A percentile compares a stretch with the other conserved stretches of the same genome.
phyloP scores from a whole-genome alignment of 1,284 basidiomycete species.

The Cryptococcus maquisensis region DNA sequence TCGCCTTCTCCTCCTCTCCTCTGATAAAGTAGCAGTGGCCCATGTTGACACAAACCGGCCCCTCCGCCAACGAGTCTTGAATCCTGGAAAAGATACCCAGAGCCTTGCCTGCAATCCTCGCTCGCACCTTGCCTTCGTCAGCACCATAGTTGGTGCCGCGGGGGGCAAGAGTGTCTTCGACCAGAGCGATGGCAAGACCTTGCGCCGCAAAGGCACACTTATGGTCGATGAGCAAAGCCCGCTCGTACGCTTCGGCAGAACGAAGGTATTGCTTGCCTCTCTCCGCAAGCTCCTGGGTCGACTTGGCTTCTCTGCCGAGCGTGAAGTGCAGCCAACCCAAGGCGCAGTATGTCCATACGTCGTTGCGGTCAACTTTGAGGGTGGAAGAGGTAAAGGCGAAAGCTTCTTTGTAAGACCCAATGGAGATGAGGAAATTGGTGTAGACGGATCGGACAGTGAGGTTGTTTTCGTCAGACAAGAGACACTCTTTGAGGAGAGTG shows the following conservation, averaged over 20 bases:
- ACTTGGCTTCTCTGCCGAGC: constrained; percentile 62
- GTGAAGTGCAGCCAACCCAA: constrained; percentile 79
- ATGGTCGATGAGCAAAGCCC: constrained; percentile 74
- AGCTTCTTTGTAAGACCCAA: constrained; percentile 58
- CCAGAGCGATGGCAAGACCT: constrained; percentile 83
- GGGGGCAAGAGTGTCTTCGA: constrained; percentile 74
- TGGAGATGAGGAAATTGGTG: constrained; percentile 69
- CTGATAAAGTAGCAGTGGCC: constrained; percentile 87
- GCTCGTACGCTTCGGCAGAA: constrained; percentile 83
- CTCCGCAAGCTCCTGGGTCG: constrained; percentile 59
- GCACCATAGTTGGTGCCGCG: constrained; percentile 15
- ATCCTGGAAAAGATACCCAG: constrained; percentile 82
- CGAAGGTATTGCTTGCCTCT: constrained; percentile 71
- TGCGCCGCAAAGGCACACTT: constrained; percentile 85
- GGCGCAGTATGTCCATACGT: constrained; percentile 85
- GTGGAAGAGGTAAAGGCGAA: constrained; percentile 81
- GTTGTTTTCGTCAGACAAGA: constrained; percentile 44
- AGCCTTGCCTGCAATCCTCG: constrained; percentile 73
- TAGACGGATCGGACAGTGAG: constrained; percentile 65
- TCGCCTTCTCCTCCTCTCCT: constrained; percentile 88
- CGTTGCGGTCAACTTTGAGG: constrained; percentile 74
- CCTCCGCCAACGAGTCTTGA: constrained; percentile 75
- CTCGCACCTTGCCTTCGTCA: constrained; percentile 60
- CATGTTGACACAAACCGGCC: constrained; percentile 88
- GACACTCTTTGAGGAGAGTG: constrained; percentile 76